Evolutionary conservation across 495 filamentous ascomycete genomes (phyloP), one percentile per base, ranked within the genome.

Genomic region (Penicillium coffeae): DNA sequence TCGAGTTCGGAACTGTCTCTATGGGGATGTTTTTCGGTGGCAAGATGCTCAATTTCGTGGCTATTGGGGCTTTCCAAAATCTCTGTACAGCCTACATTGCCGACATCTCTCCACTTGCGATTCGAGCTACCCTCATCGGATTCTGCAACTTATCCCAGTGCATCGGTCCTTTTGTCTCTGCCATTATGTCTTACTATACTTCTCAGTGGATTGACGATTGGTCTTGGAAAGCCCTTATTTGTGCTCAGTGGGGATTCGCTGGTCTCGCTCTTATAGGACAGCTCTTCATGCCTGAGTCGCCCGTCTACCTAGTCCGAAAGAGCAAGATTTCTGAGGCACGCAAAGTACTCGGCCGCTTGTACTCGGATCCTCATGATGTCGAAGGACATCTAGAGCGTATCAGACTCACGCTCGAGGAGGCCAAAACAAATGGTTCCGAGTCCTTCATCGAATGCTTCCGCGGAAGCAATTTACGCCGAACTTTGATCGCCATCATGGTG

Each of bases 171-270:
- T 45, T 45, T 35, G 13, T 45, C 42, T 45, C 42, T 1, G 42
- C 42, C 18, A 45, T 45, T n/a, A 45, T 45, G 30, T 35, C 42
- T n/a, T 45, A 45, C 32, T 45, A 45, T n/a, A 45, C 30, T 2
- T 45, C 42, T 21, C 2, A 8, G 3, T 45, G 42, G 42, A 25
- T 21, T 15, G 36, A n/a, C 9, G 6, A 16, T 21, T 45, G 42
- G 42, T 36, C 42, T 2, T 45, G 42, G 42, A 45, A 45, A 32
- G 14, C 42, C 21, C 8, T 45, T 3, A 30, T 45, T 5, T 45
- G 42, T 22, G 42, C 42, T 3, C 42, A 45, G 12, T 45, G 42
- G 42, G 42, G 30, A 2, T 45, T 45, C 14, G 42, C 42, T 36
- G 30, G 4, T 16, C 16, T 45, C 12, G 27, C 15, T 5, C 19